phyloP scores from a whole-genome alignment of 2,329 filamentous ascomycete genomes.

The Orbilia brochopaga region DNA sequence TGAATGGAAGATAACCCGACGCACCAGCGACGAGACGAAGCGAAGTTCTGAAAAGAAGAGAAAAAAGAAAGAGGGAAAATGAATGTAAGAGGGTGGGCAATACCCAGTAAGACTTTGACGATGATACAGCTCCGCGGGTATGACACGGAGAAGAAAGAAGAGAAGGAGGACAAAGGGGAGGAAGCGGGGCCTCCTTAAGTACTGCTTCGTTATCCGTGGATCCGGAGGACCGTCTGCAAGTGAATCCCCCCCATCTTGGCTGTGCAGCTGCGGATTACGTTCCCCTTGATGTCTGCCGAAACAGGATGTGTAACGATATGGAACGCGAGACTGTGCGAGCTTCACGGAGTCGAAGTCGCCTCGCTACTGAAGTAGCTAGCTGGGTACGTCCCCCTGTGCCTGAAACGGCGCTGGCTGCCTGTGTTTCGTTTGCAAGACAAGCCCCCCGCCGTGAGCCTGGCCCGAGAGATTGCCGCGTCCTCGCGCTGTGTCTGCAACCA shows the following conservation, averaged over 20 bases:
- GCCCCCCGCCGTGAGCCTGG: neutral
- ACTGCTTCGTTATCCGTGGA: neutral
- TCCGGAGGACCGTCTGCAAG: slow-evolving; percentile 24
- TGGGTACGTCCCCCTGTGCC: neutral
- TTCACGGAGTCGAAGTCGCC: neutral
- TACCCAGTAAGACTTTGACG: slow-evolving; percentile 34
- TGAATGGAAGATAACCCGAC: slow-evolving; percentile 22
- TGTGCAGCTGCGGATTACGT: neutral
- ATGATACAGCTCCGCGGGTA: slow-evolving; percentile 41
- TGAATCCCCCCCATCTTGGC: slow-evolving; percentile 1
- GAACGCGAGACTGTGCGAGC: slow-evolving; percentile 4
- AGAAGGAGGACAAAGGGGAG: neutral
- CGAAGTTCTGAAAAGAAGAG: slow-evolving; percentile 15
- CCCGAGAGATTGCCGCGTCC: too few relatives aligned
- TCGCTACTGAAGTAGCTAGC: neutral
- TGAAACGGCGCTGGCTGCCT: slow-evolving; percentile 1
- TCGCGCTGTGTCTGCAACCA: too few relatives aligned
- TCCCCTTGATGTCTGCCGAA: slow-evolving; percentile 3
- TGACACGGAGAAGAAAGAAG: slow-evolving; percentile 30
- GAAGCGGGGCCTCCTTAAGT: neutral
- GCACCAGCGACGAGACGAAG: slow-evolving; percentile 50
- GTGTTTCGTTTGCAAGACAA: neutral
- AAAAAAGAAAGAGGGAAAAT: slow-evolving; percentile 17
- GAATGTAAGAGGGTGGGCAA: slow-evolving; percentile 45
- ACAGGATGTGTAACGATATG: neutral